Percentiles rank a stretch among this genome's conserved stretches.
These are phyloP conservation scores for Ogataea pignaliae DNA, from an alignment of 805 yeast genomes.

Conservation along the genomic window DNA sequence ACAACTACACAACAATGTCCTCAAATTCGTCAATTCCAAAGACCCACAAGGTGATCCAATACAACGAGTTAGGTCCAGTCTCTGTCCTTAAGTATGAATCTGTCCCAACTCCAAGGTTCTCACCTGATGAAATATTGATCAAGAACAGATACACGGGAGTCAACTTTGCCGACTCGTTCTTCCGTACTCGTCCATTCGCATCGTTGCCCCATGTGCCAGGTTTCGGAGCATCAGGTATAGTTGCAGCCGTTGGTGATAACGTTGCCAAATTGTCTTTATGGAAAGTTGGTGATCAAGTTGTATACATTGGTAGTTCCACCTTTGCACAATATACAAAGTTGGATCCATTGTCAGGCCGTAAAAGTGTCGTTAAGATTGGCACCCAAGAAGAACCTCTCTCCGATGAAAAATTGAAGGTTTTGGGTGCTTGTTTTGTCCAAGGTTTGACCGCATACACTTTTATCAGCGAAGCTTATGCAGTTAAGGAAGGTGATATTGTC, in stretches of 20 bases:
- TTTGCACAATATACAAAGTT: constrained; percentile 72
- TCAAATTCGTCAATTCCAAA: constrained; percentile 38
- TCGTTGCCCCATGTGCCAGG: constrained; percentile 62
- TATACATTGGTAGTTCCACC: constrained; percentile 46
- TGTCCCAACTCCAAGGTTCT: constrained; percentile 53
- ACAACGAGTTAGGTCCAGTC: constrained; percentile 53
- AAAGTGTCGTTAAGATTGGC: constrained; percentile 44
- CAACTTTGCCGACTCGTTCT: constrained; percentile 79
- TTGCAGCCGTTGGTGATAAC: constrained; percentile 57
- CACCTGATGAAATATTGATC: constrained; percentile 57
- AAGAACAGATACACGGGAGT: constrained; percentile 76
- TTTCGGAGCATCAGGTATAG: constrained; percentile 63
- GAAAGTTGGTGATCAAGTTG: constrained; percentile 68
- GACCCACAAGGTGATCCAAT: constrained; percentile 51
- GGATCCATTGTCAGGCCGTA: constrained; percentile 22
- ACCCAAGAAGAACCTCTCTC: constrained; percentile 26
- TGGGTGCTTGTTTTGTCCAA: constrained; percentile 62
- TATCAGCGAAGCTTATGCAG: constrained; percentile 58
- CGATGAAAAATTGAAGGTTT: constrained; percentile 47
- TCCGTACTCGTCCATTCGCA: constrained; percentile 64
- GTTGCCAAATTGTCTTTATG: constrained; percentile 40
- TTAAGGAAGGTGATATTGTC: constrained; percentile 64
- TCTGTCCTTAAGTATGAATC: constrained; percentile 59
- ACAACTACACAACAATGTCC: not conserved
- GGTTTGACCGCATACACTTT: constrained; percentile 80